Evolutionary conservation across 805 yeast genomes (phyloP).

Genomic region (Kodamaea kakaduensis): DNA sequence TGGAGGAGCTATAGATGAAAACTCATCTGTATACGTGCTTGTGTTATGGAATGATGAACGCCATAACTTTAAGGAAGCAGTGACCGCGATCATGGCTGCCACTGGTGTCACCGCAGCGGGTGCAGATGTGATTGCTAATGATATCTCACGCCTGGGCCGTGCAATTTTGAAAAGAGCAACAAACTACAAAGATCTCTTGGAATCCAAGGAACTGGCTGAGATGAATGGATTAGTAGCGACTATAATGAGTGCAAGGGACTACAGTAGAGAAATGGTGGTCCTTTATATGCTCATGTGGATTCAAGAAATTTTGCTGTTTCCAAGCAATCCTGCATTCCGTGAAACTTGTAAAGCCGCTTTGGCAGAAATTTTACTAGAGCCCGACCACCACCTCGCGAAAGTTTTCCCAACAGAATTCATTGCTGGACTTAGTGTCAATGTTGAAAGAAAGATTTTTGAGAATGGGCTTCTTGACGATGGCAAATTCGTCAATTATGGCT

Average conservation of each 20-base stretch:
- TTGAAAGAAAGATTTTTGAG: slow-evolving; percentile 16
- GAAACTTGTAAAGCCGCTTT: slow-evolving; percentile 37
- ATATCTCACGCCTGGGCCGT: slow-evolving; percentile 49
- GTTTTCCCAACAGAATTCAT: slow-evolving; percentile 23
- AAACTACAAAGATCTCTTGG: background rate
- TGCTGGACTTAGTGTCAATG: slow-evolving; percentile 11
- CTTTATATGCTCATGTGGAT: slow-evolving; percentile 51
- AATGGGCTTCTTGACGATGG: slow-evolving; percentile 32
- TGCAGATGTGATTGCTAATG: slow-evolving; percentile 37
- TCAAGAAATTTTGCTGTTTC: slow-evolving; percentile 28
- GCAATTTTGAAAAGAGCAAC: slow-evolving; percentile 40
- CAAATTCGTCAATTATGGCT: slow-evolving; percentile 22
- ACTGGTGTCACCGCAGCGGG: slow-evolving; percentile 19
- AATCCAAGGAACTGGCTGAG: slow-evolving; percentile 21
- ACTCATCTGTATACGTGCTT: slow-evolving; percentile 39
- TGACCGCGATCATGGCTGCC: slow-evolving; percentile 39
- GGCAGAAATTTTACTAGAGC: slow-evolving; percentile 42
- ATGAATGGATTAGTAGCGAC: slow-evolving; percentile 55
- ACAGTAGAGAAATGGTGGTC: slow-evolving; percentile 45
- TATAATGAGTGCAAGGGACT: slow-evolving; percentile 49
- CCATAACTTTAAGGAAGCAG: slow-evolving; percentile 58
- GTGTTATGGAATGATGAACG: slow-evolving; percentile 77
- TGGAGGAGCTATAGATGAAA: slow-evolving; percentile 29
- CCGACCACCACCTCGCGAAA: slow-evolving; percentile 30
- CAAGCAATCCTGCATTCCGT: slow-evolving; percentile 21